Evolutionary conservation across 768 basidiomycete species (phyloP), one percentile per base, ranked within the genome.

Genomic region (Tulasnella sp.): DNA sequence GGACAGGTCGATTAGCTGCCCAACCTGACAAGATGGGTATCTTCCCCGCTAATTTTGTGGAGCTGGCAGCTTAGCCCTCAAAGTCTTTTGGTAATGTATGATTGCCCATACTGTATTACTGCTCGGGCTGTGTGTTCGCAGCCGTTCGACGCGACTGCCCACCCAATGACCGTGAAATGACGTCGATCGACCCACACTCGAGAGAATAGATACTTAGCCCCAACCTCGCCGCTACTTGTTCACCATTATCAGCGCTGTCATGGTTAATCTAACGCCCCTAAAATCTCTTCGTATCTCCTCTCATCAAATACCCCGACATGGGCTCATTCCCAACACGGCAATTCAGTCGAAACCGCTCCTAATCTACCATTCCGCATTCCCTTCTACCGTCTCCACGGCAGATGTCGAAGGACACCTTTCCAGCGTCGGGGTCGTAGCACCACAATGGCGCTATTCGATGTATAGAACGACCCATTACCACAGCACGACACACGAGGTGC

Each of bases 391-490:
- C 22, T 73, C 77, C 9, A 63, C 78, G 1, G 44, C 74, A 19
- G 69, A 75, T 34, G 78, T 83, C 71, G 81, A 83, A 65, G 73
- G 77, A 19, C 81, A 83, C 74, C 74, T 84, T 39, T 52, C 62
- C 17, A 76, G 72, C 35, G 75, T 80, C 34, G 81, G 79, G 9
- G 80, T 80, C 7, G 76, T 78, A n/a, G 72, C 73, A 40, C 83
- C 83, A 3, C 78, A 80, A 70, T 83, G 83, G 82, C 79, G 80
- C 16, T 84, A 81, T 76, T 79, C 81, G 32, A 83, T 83, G 82
- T 83, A 83, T 77, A 74, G 69, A 52, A 77, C 77, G 34, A 78
- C 80, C 32, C 82, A 84, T 75, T 84, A 80, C 75, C 82, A 84
- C 74, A 80, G 80, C n/a, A 83, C 81, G 44, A 80, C 80, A 14